Conservation (phyloP, 108 stramenopile species). For the Fragilaria crotonensis region DNA sequence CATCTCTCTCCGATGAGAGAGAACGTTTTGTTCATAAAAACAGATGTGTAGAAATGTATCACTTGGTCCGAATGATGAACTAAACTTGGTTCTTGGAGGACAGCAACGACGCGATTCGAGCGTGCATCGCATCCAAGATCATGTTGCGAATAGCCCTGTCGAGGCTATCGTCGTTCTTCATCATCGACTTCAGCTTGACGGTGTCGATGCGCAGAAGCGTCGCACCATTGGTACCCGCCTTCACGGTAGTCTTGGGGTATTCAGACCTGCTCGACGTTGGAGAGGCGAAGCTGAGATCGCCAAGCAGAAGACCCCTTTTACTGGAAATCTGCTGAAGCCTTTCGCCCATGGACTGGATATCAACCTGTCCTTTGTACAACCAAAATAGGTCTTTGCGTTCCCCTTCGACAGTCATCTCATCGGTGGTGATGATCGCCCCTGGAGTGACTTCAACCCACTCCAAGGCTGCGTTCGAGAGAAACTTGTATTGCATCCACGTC, state of each 20-base stretch:
- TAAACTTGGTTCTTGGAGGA: too few relatives aligned
- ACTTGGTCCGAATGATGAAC: too few relatives aligned
- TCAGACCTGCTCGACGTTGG: slow-evolving; percentile 1
- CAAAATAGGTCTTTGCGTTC: slow-evolving; percentile 9
- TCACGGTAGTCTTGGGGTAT: slow-evolving; percentile 7
- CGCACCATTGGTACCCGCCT: slow-evolving; percentile 13
- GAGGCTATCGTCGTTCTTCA: slow-evolving; percentile 11
- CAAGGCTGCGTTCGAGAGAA: slow-evolving; percentile 1
- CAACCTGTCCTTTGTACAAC: slow-evolving; percentile 17
- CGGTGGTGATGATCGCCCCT: slow-evolving; percentile 7
- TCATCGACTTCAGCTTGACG: slow-evolving; percentile 9
- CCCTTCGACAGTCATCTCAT: slow-evolving; percentile 1
- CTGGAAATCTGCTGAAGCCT: too few relatives aligned
- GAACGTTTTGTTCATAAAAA: too few relatives aligned
- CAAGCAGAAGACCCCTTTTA: too few relatives aligned
- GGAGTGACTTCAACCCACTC: slow-evolving; percentile 19
- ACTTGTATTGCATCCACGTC: slow-evolving; percentile 20
- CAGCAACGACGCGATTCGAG: too few relatives aligned
- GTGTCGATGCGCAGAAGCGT: slow-evolving; percentile 14
- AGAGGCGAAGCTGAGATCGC: too few relatives aligned
- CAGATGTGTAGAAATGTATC: too few relatives aligned
- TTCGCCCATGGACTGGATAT: neutral
- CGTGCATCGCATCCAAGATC: slow-evolving; percentile 13
- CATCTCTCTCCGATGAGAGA: too few relatives aligned
- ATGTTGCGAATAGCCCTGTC: slow-evolving; percentile 6